A percentile compares a stretch with the other conserved stretches of the same genome.
These are phyloP conservation scores for Vaucheria bursata DNA, from an alignment of 352 stramenopile species.

Conservation along the genomic window DNA sequence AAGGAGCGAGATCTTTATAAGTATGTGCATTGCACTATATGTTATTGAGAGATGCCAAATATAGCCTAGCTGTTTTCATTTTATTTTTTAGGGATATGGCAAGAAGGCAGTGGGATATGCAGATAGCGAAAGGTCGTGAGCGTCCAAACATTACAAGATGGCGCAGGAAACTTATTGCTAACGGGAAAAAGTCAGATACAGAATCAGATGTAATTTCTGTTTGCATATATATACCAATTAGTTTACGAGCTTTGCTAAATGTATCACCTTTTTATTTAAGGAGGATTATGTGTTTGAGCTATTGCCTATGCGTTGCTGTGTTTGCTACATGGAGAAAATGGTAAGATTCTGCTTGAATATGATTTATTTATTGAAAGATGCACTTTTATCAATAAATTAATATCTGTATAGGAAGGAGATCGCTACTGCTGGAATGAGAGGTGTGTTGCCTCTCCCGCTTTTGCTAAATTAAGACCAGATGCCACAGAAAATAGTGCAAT, in stretches of 20 bases:
- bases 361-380: too few relatives aligned
- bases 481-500: too few relatives aligned
- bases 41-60: too few relatives aligned
- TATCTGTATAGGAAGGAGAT: conserved; percentile 23
- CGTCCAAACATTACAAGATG: conserved; percentile 30
- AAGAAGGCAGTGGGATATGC: conserved; percentile 14
- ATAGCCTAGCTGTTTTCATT: too few relatives aligned
- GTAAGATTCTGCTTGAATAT: too few relatives aligned
- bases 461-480: conserved; percentile 17
- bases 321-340: conserved; percentile 39
- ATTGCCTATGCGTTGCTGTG: conserved; percentile 32
- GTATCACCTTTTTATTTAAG: too few relatives aligned
- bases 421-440: conserved; percentile 42
- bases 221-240: too few relatives aligned
- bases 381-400: too few relatives aligned
- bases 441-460: conserved; percentile 38
- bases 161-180: conserved; percentile 19
- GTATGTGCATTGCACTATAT: too few relatives aligned
- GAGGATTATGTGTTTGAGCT: conserved; percentile 33
- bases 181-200: neutral
- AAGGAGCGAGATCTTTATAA: too few relatives aligned
- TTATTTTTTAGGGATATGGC: neutral
- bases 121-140: conserved; percentile 29
- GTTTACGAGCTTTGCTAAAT: too few relatives aligned
- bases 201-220: neutral